Base-by-base conservation (phyloP, 106 monocot species). In the Acanthochlamys bracteata region DNA sequence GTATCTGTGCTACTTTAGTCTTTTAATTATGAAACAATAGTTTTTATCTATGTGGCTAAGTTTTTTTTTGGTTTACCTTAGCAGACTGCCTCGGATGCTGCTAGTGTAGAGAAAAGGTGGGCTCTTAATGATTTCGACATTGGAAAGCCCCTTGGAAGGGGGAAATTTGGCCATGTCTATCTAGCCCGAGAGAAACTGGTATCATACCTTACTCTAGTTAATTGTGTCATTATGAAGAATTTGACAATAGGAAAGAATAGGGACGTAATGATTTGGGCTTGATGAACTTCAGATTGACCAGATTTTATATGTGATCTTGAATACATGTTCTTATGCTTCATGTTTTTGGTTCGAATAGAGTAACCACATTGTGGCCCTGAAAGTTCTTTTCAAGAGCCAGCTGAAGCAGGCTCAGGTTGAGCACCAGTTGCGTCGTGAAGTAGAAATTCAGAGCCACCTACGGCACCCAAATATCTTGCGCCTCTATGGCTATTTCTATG, bases 131-230 rank as follows among this genome's bases (percentile, higher is more conserved):
- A 98, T 66, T 92, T 98, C 47, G 98, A 98, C 52, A 85, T 98
- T 26, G 88, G 98, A 53, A 98, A 75, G 75, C 92, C 98, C 17
- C 82, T 98, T 20, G 91, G 98, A 64, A 85, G 91, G 76, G 98
- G 92, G 41, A 98, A 98, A 27, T 98, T 98, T 73, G 98, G 98
- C 0, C 91, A 98, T 65, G 98, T 98, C 3, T 98, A 92, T 74
- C 64, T 98, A 71, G 98, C 98, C 53, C 78, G 83, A 75, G 98
- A 98, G 73, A 98, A 88, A 69, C 82, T 25, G 86, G 90, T 90
- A 80, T n/a, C n/a, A n/a, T n/a, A n/a, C n/a, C n/a, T n/a, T n/a
- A n/a, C n/a, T n/a, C n/a, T n/a, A n/a, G n/a, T n/a, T n/a, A n/a
- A n/a, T n/a, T n/a, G n/a, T n/a, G n/a, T n/a, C n/a, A n/a, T n/a